phyloP scores from a whole-genome alignment of 2,329 filamentous ascomycete genomes.

The Magnaporthiopsis incrustans region DNA sequence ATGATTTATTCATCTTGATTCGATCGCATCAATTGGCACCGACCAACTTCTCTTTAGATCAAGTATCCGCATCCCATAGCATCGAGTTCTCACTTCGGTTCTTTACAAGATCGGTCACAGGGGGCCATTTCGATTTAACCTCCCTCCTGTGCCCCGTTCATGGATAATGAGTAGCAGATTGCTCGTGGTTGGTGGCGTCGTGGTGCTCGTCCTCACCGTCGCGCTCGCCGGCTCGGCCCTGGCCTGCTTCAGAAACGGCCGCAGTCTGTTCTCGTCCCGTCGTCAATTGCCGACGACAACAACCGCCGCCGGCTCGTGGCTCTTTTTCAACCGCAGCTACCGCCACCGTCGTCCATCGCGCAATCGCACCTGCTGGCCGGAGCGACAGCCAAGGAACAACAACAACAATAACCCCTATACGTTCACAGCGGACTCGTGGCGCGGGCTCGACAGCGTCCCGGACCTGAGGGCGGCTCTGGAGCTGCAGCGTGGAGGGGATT shows the following conservation, averaged over 20 bases:
- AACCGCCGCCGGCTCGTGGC: background rate
- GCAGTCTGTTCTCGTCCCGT: background rate
- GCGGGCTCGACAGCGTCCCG: conserved; percentile 1
- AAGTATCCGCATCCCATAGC: background rate
- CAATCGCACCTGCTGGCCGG: background rate
- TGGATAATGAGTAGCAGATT: conserved; percentile 6
- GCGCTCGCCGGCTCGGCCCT: background rate
- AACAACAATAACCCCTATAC: background rate
- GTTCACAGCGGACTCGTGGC: conserved; percentile 5
- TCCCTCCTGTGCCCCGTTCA: background rate
- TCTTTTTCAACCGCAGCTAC: background rate
- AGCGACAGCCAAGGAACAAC: background rate
- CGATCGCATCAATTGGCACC: background rate
- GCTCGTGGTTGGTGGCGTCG: background rate
- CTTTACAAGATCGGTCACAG: background rate
- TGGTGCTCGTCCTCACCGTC: background rate
- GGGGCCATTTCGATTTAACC: background rate
- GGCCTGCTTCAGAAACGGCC: conserved; percentile 1
- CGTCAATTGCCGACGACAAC: background rate
- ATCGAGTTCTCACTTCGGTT: background rate
- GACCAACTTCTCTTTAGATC: background rate
- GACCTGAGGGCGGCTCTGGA: background rate
- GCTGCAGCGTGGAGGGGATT: background rate
- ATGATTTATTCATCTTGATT: background rate
- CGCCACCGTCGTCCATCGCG: background rate